phyloP scores from a whole-genome alignment of 176 grass and related monocot species.

The Pharus latifolius region DNA sequence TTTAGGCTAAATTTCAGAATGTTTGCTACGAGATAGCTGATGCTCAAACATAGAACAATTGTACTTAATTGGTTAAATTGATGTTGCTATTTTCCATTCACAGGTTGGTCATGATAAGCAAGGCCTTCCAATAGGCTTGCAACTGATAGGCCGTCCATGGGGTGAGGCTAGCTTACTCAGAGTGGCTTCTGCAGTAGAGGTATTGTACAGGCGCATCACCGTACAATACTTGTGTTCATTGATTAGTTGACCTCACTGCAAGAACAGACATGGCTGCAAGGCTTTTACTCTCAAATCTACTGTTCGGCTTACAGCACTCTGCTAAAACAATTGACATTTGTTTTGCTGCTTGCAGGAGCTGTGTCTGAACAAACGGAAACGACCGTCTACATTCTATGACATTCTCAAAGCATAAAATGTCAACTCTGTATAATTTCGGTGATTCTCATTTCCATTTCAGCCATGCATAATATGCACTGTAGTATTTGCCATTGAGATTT shows the following conservation, averaged over 20 bases:
- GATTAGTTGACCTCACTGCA: no score
- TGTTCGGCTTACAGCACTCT: neutral
- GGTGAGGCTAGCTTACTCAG: conserved; percentile 89
- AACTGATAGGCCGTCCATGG: conserved; percentile 95
- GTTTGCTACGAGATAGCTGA: no score
- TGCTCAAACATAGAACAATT: no score
- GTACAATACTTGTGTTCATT: neutral
- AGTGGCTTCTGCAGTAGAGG: conserved; percentile 79
- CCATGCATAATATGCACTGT: no score
- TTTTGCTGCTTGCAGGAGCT: conserved; percentile 46
- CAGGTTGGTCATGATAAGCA: conserved; percentile 92
- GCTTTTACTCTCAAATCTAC: neutral
- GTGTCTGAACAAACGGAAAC: conserved; percentile 43
- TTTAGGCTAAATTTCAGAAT: no score
- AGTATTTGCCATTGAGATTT: neutral
- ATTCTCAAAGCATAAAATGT: conserved; percentile 32
- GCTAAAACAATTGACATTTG: neutral
- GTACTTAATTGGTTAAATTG: neutral
- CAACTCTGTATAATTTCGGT: neutral
- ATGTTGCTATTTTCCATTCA: neutral
- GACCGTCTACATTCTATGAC: conserved; percentile 45
- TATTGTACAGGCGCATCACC: conserved; percentile 12
- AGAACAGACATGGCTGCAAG: neutral
- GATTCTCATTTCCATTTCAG: neutral
- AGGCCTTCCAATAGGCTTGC: conserved; percentile 88